Conservation (phyloP, 2,329 filamentous ascomycete genomes). For the Penicillium corylophilum region DNA sequence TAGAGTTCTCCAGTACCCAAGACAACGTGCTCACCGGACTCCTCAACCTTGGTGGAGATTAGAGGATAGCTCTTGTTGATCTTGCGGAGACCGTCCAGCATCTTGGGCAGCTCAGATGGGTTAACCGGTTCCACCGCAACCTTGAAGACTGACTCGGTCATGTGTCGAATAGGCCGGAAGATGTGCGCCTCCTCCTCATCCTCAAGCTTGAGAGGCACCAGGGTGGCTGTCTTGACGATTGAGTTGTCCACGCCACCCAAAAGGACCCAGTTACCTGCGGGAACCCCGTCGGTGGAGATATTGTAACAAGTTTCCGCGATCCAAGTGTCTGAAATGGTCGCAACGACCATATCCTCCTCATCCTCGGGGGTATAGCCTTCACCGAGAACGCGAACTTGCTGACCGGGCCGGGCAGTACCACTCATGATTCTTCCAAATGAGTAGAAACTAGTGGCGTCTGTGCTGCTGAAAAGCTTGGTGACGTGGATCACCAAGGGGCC, state of each 20-base stretch:
- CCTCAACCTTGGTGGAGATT: constrained; percentile 94
- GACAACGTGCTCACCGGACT: constrained; percentile 93
- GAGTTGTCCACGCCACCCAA: constrained; percentile 93
- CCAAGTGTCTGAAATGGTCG: constrained; percentile 80
- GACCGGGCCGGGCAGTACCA: constrained; percentile 77
- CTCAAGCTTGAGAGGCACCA: constrained; percentile 76
- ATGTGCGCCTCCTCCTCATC: constrained; percentile 93
- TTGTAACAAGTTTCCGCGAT: constrained; percentile 93
- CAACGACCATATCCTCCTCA: constrained; percentile 92
- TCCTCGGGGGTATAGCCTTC: constrained; percentile 96
- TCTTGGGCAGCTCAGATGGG: constrained; percentile 95
- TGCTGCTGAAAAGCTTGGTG: constrained; percentile 87
- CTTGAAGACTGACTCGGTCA: constrained; percentile 97
- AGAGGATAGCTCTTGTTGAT: constrained; percentile 98
- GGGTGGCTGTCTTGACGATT: constrained; percentile 94
- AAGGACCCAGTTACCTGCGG: constrained; percentile 91
- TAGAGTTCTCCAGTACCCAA: constrained; percentile 97
- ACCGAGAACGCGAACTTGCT: constrained; percentile 84
- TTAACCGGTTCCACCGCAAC: constrained; percentile 98
- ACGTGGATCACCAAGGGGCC: constrained; percentile 89
- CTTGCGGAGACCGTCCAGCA: constrained; percentile 94
- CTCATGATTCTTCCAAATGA: constrained; percentile 91
- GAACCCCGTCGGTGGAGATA: constrained; percentile 84
- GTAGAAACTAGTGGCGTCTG: constrained; percentile 87
- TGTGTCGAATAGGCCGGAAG: constrained; percentile 88